A percentile compares a stretch with the other conserved stretches of the same genome.
phyloP scores from a whole-genome alignment of 2,329 filamentous ascomycete species.

The Gyromitra esculenta region DNA sequence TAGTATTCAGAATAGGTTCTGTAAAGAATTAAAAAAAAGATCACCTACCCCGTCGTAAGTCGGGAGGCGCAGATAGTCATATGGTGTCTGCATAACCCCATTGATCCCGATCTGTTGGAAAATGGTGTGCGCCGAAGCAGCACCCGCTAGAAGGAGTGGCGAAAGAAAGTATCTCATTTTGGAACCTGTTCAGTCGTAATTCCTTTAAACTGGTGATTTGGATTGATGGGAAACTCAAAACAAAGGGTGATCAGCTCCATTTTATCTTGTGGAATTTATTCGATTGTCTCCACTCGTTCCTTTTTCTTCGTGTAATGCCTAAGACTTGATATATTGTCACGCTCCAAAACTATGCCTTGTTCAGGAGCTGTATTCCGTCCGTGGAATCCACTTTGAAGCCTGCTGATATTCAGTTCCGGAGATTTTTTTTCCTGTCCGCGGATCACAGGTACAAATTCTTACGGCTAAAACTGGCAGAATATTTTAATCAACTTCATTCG shows the following conservation, averaged over 20 bases:
- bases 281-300: not conserved
- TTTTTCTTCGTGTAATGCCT: slow-evolving; percentile 23
- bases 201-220: slow-evolving; percentile 7
- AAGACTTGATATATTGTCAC: slow-evolving; percentile 37
- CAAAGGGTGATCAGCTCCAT: slow-evolving; percentile 31
- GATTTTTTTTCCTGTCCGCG: slow-evolving; percentile 36
- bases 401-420: slow-evolving; percentile 42
- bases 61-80: slow-evolving; percentile 56
- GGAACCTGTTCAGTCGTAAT: slow-evolving; percentile 9
- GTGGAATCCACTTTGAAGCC: slow-evolving; percentile 3
- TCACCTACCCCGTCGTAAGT: slow-evolving; percentile 51
- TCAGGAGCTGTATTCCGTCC: slow-evolving; percentile 36
- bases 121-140: slow-evolving; percentile 57
- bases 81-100: slow-evolving; percentile 54
- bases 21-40: not conserved
- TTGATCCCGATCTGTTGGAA: slow-evolving; percentile 58
- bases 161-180: slow-evolving; percentile 45
- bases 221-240: slow-evolving; percentile 30
- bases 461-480: slow-evolving; percentile 32
- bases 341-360: not conserved
- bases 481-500: slow-evolving; percentile 13
- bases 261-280: slow-evolving; percentile 34
- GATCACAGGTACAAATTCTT: slow-evolving; percentile 17
- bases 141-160: slow-evolving; percentile 49
- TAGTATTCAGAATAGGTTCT: not conserved